phyloP scores from a whole-genome alignment of 805 yeast species.

The Yarrowia yakushimensis region DNA sequence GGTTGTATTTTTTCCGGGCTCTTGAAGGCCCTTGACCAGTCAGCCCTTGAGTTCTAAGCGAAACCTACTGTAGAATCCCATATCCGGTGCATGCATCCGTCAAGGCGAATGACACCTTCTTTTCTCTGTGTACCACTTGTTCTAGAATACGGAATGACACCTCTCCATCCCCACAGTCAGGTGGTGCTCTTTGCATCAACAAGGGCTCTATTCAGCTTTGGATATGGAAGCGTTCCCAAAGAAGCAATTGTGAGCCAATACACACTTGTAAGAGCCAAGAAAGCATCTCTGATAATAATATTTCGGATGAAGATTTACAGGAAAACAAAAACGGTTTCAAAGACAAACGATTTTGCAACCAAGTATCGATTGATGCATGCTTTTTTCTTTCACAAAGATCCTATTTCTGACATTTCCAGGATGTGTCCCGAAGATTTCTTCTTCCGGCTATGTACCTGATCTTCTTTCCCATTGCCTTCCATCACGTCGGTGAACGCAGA shows the following conservation, averaged over 20 bases:
- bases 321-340: conserved; percentile 12
- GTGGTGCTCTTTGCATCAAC: no score
- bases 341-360: no score
- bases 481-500: conserved; percentile 4
- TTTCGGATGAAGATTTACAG: background rate
- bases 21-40: background rate
- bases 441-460: background rate
- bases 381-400: no score
- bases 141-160: no score
- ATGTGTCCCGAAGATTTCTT: no score
- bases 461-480: conserved; percentile 9
- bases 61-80: no score
- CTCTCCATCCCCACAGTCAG: no score
- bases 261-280: background rate
- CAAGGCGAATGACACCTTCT: background rate
- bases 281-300: background rate
- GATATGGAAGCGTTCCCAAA: background rate
- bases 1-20: background rate
- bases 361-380: no score
- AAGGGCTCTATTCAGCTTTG: no score
- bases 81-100: background rate
- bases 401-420: no score
- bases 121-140: no score
- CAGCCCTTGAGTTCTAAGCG: background rate
- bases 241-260: background rate